Evolutionary conservation across 2,329 filamentous ascomycete species (phyloP).

Genomic region (Alternaria alternata): DNA sequence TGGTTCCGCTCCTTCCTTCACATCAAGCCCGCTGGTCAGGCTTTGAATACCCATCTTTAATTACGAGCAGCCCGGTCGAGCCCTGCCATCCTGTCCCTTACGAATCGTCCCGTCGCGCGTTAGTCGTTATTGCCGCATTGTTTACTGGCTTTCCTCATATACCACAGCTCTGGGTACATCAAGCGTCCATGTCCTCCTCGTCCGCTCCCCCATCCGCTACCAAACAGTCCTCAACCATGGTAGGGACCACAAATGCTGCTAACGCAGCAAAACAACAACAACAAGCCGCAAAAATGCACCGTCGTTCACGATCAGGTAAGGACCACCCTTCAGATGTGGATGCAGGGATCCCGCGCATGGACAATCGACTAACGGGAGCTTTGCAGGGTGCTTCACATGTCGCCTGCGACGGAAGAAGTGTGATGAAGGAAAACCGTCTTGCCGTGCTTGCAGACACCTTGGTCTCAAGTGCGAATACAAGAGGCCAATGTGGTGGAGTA

Average conservation of each 20-base stretch:
- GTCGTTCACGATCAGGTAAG: conserved; percentile 92
- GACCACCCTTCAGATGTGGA: conserved; percentile 44
- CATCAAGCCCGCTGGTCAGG: conserved; percentile 59
- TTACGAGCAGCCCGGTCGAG: conserved; percentile 53
- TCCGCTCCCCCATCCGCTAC: conserved; percentile 51
- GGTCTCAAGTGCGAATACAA: conserved; percentile 94
- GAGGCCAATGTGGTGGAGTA: conserved; percentile 96
- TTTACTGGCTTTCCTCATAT: conserved; percentile 51
- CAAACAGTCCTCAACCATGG: conserved; percentile 58
- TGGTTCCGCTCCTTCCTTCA: conserved; percentile 52
- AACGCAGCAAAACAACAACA: conserved; percentile 57
- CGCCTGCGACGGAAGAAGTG: conserved; percentile 74
- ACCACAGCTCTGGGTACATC: conserved; percentile 52
- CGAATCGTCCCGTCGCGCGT: conserved; percentile 52
- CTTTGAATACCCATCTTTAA: conserved; percentile 59
- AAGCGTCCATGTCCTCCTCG: conserved; percentile 60
- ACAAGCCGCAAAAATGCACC: conserved; percentile 77
- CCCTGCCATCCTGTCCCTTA: conserved; percentile 54
- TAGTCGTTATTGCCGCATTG: conserved; percentile 54
- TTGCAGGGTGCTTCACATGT: conserved; percentile 71
- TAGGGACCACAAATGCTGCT: conserved; percentile 58
- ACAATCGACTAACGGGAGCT: conserved; percentile 48
- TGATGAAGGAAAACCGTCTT: conserved; percentile 71
- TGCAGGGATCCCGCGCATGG: conserved; percentile 50
- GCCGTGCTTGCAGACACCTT: conserved; percentile 73